Base-by-base conservation (phyloP, 225 moss, liverwort and hornwort species). In the Anthoceros angustus region DNA sequence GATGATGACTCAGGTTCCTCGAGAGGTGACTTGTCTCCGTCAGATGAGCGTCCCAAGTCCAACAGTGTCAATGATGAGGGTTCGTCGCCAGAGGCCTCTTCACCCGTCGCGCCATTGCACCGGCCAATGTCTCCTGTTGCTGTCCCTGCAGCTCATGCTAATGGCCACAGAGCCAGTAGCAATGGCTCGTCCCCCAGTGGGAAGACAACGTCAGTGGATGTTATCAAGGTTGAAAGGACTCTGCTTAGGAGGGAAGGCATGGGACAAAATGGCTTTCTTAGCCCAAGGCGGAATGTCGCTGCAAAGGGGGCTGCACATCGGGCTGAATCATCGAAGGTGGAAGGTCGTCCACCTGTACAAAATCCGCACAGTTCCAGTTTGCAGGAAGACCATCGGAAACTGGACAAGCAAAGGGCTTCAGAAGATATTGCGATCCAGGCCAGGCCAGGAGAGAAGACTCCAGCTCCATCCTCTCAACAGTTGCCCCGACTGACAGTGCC, bases 1-100 rank as follows among this genome's bases (percentile, higher is more conserved):
- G 92, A 91, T 21, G 98, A 98, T 48, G 92, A 98, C 43, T 92
- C 92, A 0, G 88, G 82, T 62, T 98, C 98, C 8, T 92, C 98
- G 5, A 75, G 87, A 62, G 92, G 92, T 24, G 98, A 92, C 71
- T 64, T 86, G 15, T 98, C 98, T 55, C 98, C 98, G 42, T 88
- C 92, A 42, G 98, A 98, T 68, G 98, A 98, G 70, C 83, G 98
- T 18, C 98, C 98, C n/a, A 89, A 92, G 77, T 74, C 70, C 43
- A 85, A 76, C 25, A 80, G 77, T 72, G 85, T 75, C 66, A 79
- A 73, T 42, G 91, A 87, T 15, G 88, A 88, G 42, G 78, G 80
- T 26, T 88, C 73, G 65, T 86, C 86, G 25, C 83, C 88, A n/a
- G 87, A 91, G 73, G 82, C 78, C 15, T 75, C 78, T 12, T 88